Evolutionary conservation across 768 basidiomycete genomes (phyloP).

Genomic region (Holtermannia corniformis): DNA sequence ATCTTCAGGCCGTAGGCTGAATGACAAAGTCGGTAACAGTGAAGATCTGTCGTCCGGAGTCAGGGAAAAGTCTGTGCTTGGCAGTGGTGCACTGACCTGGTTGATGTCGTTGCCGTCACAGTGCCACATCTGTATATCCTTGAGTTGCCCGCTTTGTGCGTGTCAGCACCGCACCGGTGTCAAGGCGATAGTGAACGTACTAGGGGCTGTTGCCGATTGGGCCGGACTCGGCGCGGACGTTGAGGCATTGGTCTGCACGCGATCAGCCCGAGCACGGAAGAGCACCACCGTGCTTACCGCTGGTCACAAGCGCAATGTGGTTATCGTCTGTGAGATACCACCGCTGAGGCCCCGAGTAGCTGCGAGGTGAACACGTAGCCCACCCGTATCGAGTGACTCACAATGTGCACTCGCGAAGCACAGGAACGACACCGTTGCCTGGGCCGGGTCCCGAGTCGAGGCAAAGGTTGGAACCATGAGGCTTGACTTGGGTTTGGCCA

Average conservation of each 20-base stretch:
- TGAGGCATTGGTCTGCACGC: not conserved
- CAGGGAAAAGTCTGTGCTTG: no score
- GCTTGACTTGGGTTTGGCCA: constrained; percentile 12
- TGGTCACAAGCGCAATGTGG: constrained; percentile 10
- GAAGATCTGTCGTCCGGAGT: no score
- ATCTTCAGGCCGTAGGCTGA: no score
- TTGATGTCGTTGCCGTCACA: not conserved
- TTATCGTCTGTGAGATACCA: constrained; percentile 26
- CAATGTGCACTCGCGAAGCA: no score
- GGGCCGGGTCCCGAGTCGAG: constrained; percentile 23
- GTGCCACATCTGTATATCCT: not conserved
- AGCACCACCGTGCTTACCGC: constrained; percentile 18
- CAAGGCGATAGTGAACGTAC: no score
- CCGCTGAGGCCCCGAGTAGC: constrained; percentile 15
- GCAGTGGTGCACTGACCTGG: no score
- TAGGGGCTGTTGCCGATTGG: not conserved
- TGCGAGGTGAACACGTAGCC: not conserved
- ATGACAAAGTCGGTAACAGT: no score
- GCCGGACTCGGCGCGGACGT: not conserved
- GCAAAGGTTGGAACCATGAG: constrained; percentile 24
- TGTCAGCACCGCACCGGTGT: no score
- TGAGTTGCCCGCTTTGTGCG: not conserved
- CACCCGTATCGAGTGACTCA: constrained; percentile 24
- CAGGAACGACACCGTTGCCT: constrained; percentile 14
- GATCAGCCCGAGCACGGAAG: not conserved